Evolutionary conservation across 352 stramenopile species (phyloP).

Genomic region (Phytopythium chamaehyphon): DNA sequence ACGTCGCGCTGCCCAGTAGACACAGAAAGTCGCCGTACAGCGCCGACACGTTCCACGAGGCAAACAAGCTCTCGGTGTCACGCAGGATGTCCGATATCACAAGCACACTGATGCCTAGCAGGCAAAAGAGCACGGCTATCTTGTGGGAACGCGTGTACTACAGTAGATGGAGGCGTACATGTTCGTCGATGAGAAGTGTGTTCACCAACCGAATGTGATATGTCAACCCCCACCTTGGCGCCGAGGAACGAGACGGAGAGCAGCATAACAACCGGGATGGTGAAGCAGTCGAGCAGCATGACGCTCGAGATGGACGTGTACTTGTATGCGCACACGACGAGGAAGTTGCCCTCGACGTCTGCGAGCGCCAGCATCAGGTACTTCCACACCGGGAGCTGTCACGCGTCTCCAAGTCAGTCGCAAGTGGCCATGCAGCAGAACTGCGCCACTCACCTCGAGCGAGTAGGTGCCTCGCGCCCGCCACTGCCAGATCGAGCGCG

Average conservation of each 20-base stretch:
- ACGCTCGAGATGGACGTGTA: constrained; percentile 96
- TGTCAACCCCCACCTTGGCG: constrained; percentile 33
- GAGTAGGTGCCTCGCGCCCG: constrained; percentile 37
- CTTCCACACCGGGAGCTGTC: constrained; percentile 72
- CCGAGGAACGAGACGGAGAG: constrained; percentile 88
- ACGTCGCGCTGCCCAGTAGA: constrained; percentile 89
- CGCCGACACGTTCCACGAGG: constrained; percentile 35
- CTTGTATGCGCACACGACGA: constrained; percentile 94
- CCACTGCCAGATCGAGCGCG: constrained; percentile 39
- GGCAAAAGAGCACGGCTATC: constrained; percentile 74
- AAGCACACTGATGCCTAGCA: constrained; percentile 79
- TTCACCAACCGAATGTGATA: no score
- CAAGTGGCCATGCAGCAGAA: no score
- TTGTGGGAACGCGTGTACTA: constrained; percentile 74
- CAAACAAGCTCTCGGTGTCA: constrained; percentile 21
- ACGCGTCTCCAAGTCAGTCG: constrained; percentile 1
- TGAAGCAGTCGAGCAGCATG: constrained; percentile 96
- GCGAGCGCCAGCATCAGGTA: constrained; percentile 91
- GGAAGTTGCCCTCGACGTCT: constrained; percentile 95
- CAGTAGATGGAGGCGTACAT: not conserved
- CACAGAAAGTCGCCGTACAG: constrained; percentile 90
- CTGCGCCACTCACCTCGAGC: constrained; percentile 51
- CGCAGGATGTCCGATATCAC: constrained; percentile 83
- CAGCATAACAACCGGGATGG: constrained; percentile 94
- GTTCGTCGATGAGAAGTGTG: not conserved